Conservation (phyloP, 164 flowering plant genomes). For the Umbellularia californica region DNA sequence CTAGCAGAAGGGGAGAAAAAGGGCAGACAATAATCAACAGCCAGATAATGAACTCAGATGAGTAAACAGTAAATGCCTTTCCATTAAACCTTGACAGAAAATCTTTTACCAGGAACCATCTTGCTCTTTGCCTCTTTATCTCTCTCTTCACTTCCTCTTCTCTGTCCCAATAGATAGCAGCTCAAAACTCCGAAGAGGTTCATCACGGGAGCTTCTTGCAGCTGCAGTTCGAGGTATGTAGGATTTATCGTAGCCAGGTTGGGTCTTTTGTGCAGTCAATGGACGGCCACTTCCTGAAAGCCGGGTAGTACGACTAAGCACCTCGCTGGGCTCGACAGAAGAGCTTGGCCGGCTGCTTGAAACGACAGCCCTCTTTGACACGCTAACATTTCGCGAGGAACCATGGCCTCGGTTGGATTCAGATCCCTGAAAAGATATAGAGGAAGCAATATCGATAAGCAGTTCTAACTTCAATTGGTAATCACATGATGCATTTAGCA, state of each 20-base stretch:
- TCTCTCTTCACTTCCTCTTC: constrained; percentile 30
- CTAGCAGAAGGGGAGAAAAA: too few relatives aligned
- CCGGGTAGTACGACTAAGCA: constrained; percentile 16
- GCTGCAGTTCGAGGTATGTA: constrained; percentile 23
- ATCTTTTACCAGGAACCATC: not conserved
- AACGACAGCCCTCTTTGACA: constrained; percentile 24
- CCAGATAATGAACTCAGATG: too few relatives aligned
- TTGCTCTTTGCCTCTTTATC: not conserved
- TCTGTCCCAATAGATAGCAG: constrained; percentile 42
- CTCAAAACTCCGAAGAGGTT: constrained; percentile 41
- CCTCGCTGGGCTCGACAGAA: constrained; percentile 27
- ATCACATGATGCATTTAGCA: too few relatives aligned
- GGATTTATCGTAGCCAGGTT: constrained; percentile 35
- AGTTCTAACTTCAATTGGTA: too few relatives aligned
- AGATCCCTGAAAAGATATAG: not conserved
- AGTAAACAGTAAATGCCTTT: too few relatives aligned
- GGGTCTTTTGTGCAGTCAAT: constrained; percentile 29
- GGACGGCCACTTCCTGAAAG: constrained; percentile 30
- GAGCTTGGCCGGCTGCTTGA: constrained; percentile 31
- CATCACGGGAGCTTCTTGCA: constrained; percentile 31
- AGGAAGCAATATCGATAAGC: not conserved
- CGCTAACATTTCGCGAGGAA: constrained; percentile 26
- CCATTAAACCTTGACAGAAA: not conserved
- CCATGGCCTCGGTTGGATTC: constrained; percentile 20
- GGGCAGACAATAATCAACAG: too few relatives aligned